A percentile compares a stretch with the other conserved stretches of the same genome.
Conservation (phyloP, 2,329 filamentous ascomycete species). For the Monilinia fructicola region DNA sequence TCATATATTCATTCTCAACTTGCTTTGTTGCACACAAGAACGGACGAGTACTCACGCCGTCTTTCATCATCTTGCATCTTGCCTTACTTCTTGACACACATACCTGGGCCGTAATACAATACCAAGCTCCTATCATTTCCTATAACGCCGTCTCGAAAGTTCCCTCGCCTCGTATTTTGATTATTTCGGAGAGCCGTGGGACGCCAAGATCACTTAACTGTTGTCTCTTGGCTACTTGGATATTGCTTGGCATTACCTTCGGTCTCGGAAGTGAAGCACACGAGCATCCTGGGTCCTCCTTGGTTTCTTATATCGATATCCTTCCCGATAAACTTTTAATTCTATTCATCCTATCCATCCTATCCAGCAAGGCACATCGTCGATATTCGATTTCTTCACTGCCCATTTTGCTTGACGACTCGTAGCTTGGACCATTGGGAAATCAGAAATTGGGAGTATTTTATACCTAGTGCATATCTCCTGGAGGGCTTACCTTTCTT, state of each 20-base stretch:
- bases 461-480: neutral
- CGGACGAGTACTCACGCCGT: neutral
- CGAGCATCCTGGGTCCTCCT: slow-evolving; percentile 5
- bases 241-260: slow-evolving; percentile 16
- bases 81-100: neutral
- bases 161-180: slow-evolving; percentile 1
- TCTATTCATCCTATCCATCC: neutral
- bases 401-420: neutral
- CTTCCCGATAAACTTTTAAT: neutral
- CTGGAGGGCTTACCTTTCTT: neutral
- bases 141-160: neutral
- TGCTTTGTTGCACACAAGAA: neutral
- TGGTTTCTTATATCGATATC: neutral
- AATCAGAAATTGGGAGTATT: neutral
- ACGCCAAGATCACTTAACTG: slow-evolving; percentile 24
- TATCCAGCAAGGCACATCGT: neutral
- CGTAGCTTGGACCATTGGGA: neutral
- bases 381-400: neutral
- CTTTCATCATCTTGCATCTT: slow-evolving; percentile 11
- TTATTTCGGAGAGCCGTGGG: neutral
- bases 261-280: slow-evolving; percentile 19
- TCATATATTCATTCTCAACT: neutral
- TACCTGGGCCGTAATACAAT: too few relatives aligned
- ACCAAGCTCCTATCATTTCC: neutral
- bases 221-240: slow-evolving; percentile 22